Conservation (phyloP, 202 grass and related monocot species). For the Schoenoplectus triqueter region DNA sequence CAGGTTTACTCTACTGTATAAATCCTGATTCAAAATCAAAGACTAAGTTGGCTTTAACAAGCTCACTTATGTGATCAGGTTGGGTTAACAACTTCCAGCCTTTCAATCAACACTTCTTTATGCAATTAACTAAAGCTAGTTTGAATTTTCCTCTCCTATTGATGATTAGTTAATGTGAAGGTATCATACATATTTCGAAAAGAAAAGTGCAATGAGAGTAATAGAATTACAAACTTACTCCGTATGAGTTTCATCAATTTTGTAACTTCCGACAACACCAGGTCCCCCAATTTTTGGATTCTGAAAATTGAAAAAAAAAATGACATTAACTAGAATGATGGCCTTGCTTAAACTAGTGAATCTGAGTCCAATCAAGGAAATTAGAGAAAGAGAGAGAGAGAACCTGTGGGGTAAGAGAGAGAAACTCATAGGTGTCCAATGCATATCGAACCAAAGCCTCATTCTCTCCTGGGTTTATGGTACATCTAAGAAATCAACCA, state of each 20-base stretch:
- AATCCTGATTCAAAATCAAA: background rate
- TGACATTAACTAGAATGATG: conserved; percentile 24
- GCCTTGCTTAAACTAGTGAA: conserved; percentile 28
- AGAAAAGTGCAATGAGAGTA: conserved; percentile 26
- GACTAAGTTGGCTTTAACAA: background rate
- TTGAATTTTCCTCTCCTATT: background rate
- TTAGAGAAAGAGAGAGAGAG: conserved; percentile 29
- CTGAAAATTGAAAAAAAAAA: conserved; percentile 48
- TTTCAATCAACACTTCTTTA: background rate
- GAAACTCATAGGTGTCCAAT: conserved; percentile 80
- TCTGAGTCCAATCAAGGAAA: background rate
- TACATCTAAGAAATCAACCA: conserved; percentile 67
- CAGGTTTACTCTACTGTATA: background rate
- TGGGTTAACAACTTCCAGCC: background rate
- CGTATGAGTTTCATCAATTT: conserved; percentile 52
- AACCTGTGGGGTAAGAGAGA: conserved; percentile 74
- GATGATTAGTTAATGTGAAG: background rate
- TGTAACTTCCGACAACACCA: conserved; percentile 73
- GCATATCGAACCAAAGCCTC: conserved; percentile 94
- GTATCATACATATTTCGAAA: background rate
- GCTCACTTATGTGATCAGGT: background rate
- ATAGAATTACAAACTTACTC: conserved; percentile 64
- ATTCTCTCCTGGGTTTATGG: conserved; percentile 96
- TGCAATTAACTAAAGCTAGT: background rate
- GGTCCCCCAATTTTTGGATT: conserved; percentile 79